Percentiles rank a stretch among this genome's conserved stretches.
Evolutionary conservation across 148 eudicot species (phyloP).

Genomic region (Rheum nobile): DNA sequence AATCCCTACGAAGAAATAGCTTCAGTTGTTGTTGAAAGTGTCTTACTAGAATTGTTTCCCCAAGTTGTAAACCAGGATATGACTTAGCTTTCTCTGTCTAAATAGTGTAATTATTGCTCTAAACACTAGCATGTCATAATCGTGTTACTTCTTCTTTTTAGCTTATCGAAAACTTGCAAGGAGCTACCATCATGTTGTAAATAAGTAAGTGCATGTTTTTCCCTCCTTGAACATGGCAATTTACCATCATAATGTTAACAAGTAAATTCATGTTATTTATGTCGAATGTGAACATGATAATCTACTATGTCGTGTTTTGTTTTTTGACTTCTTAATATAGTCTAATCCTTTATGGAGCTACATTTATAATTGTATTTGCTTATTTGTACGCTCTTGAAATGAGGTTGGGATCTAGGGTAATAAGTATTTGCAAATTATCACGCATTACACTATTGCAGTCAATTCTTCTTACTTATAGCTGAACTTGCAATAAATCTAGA

Average conservation of each 20-base stretch:
- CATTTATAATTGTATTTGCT: background rate
- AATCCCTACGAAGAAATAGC: background rate
- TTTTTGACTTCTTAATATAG: background rate
- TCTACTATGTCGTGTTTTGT: background rate
- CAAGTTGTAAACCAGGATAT: background rate
- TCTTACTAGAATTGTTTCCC: background rate
- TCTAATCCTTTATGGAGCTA: background rate
- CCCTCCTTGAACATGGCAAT: background rate
- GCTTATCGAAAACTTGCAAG: slow-evolving; percentile 98
- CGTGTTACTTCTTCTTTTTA: slow-evolving; percentile 22
- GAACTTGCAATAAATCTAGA: background rate
- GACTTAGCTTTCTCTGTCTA: background rate
- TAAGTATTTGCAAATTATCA: background rate
- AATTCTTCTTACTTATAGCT: background rate
- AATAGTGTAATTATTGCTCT: background rate
- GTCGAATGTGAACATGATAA: background rate
- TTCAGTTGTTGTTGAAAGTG: background rate
- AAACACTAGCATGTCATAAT: background rate
- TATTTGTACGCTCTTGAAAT: background rate
- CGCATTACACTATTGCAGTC: slow-evolving; percentile 1
- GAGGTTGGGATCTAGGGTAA: background rate
- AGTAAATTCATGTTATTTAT: background rate
- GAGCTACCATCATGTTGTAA: slow-evolving; percentile 93
- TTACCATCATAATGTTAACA: background rate
- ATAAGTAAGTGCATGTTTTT: slow-evolving; percentile 51